Evolutionary conservation across 2,329 filamentous ascomycete species (phyloP).

Genomic region (Daldinia eschscholtzii): DNA sequence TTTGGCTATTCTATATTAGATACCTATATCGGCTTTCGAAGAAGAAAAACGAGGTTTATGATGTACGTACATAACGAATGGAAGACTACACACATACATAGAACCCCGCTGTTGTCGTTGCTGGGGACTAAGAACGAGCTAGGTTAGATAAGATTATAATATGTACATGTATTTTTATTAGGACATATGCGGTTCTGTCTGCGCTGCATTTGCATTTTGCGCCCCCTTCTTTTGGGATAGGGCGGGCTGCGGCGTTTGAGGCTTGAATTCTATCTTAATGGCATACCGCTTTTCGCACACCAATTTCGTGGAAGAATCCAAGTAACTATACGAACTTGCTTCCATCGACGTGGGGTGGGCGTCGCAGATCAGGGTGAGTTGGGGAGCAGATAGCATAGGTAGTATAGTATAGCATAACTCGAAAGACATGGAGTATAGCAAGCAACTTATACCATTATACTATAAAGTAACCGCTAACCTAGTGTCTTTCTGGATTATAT

Average conservation of each 20-base stretch:
- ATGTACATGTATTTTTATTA: constrained; percentile 31
- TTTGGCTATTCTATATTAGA: not conserved
- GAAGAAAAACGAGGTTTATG: constrained; percentile 13
- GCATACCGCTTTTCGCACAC: constrained; percentile 4
- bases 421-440: no score
- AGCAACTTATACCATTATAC: not conserved
- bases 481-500: no score
- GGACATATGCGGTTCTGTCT: constrained; percentile 5
- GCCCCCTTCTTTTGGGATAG: constrained; percentile 9
- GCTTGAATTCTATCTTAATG: not conserved
- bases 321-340: not conserved
- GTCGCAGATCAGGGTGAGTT: not conserved
- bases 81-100: not conserved
- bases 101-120: not conserved
- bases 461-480: no score
- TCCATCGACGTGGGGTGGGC: not conserved
- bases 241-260: constrained; percentile 8
- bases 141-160: constrained; percentile 29
- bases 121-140: not conserved
- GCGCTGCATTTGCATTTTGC: constrained; percentile 14
- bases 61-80: constrained; percentile 13
- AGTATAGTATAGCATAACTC: constrained; percentile 31
- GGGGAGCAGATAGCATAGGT: constrained; percentile 28
- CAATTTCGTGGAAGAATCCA: constrained; percentile 18
- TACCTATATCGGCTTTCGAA: not conserved